A percentile compares a stretch with the other conserved stretches of the same genome.
Conservation (phyloP, 371 early-diverging fungal species). For the Mucor irregularis region DNA sequence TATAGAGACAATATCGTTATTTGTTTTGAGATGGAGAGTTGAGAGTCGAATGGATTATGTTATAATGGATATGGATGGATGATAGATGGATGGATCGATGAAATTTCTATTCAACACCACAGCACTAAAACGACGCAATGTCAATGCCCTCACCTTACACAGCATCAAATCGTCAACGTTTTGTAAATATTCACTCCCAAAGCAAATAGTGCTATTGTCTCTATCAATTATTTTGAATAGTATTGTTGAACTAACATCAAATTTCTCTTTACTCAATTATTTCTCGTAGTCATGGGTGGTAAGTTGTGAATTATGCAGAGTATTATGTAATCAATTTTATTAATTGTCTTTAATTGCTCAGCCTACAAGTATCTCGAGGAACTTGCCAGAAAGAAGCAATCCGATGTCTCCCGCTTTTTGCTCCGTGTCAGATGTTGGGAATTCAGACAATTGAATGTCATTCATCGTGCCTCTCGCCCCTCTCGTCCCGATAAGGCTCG, state of each 20-base stretch:
- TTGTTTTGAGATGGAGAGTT: neutral
- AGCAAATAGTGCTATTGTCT: neutral
- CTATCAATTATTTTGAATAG: neutral
- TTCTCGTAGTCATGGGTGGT: constrained; percentile 25
- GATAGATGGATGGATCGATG: constrained; percentile 5
- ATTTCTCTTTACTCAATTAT: neutral
- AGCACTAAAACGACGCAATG: too few species aligned
- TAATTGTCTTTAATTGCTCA: neutral
- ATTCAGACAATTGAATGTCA: constrained; percentile 88
- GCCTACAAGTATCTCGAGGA: constrained; percentile 97
- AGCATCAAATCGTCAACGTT: too few species aligned
- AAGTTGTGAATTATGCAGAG: constrained; percentile 1
- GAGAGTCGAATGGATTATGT: neutral
- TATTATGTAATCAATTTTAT: neutral
- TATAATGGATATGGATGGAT: neutral
- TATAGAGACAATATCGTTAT: neutral
- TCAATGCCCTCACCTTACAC: too few species aligned
- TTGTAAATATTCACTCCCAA: neutral
- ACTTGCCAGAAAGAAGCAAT: constrained; percentile 98
- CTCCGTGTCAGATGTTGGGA: constrained; percentile 98
- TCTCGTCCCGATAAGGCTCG: constrained; percentile 99
- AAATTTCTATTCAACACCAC: too few species aligned
- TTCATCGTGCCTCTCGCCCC: constrained; percentile 97
- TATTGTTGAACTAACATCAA: neutral
- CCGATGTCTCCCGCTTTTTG: constrained; percentile 98